Percentiles rank a stretch among this genome's conserved stretches.
Evolutionary conservation across 148 eudicot genomes (phyloP).

Genomic region (Nyssa sinensis): DNA sequence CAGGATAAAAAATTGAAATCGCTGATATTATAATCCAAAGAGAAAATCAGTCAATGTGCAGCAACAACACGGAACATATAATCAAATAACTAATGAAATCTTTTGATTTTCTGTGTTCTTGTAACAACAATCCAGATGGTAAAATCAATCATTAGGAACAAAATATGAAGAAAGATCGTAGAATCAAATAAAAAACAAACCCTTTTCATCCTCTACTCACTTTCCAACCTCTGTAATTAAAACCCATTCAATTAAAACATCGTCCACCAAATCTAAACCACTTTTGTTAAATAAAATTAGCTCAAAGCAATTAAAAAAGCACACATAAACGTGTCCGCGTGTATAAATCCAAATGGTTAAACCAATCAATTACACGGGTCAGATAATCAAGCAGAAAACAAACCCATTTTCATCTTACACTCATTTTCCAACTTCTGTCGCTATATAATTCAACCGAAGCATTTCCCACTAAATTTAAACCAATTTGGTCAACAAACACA

Average conservation of each 20-base stretch:
- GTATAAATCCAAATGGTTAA: too few relatives aligned
- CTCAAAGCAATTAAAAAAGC: too few relatives aligned
- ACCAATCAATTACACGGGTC: neutral
- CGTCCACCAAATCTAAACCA: neutral
- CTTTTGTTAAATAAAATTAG: neutral
- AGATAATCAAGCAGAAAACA: neutral
- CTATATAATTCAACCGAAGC: neutral
- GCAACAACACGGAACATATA: too few relatives aligned
- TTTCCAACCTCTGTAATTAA: neutral
- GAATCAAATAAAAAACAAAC: neutral
- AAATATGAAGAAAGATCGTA: neutral
- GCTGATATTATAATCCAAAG: too few relatives aligned
- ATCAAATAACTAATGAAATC: too few relatives aligned
- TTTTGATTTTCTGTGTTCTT: neutral
- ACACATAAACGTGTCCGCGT: neutral
- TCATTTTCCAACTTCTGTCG: neutral
- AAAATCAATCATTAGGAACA: neutral
- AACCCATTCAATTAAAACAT: neutral
- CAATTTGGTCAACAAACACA: neutral
- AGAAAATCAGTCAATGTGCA: too few relatives aligned
- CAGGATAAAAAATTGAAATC: too few relatives aligned
- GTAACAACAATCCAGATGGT: neutral
- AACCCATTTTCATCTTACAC: too few relatives aligned
- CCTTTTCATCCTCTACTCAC: neutral
- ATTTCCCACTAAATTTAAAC: neutral